These are phyloP conservation scores for Metroxylon sagu DNA, from an alignment of 176 grass and related monocot species.

Conservation along the genomic window DNA sequence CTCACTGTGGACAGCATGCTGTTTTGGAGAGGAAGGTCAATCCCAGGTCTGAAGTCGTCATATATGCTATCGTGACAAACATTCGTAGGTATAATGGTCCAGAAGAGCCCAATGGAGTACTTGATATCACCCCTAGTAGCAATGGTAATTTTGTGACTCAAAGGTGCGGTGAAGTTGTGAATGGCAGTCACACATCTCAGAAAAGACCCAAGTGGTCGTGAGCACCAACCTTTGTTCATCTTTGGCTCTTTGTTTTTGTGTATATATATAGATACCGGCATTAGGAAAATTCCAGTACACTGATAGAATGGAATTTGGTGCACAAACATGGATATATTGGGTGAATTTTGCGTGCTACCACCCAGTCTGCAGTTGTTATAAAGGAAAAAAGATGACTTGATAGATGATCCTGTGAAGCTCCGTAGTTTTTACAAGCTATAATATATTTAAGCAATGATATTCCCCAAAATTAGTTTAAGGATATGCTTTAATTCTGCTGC, in stretches of 20 bases:
- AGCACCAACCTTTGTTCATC: background rate
- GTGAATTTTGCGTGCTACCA: too few species aligned
- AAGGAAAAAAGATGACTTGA: too few species aligned
- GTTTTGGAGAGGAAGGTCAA: constrained; percentile 49
- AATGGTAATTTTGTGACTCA: constrained; percentile 11
- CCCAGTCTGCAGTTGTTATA: too few species aligned
- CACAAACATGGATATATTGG: too few species aligned
- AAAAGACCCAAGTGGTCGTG: constrained; percentile 31
- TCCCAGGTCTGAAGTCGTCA: constrained; percentile 38
- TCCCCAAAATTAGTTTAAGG: too few species aligned
- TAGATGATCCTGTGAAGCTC: too few species aligned
- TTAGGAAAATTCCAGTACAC: background rate
- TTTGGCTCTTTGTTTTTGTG: background rate
- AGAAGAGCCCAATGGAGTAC: constrained; percentile 18
- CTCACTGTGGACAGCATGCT: constrained; percentile 43
- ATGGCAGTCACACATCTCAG: background rate
- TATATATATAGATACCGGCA: constrained; percentile 4
- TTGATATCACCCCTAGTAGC: constrained; percentile 1
- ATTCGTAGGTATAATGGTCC: constrained; percentile 35
- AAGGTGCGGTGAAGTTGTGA: constrained; percentile 17
- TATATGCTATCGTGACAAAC: constrained; percentile 62
- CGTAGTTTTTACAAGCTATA: too few species aligned
- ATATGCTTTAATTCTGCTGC: too few species aligned
- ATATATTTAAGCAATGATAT: too few species aligned
- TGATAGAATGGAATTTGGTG: too few species aligned